phyloP scores from a whole-genome alignment of 768 basidiomycete genomes.

The Russula abietina region DNA sequence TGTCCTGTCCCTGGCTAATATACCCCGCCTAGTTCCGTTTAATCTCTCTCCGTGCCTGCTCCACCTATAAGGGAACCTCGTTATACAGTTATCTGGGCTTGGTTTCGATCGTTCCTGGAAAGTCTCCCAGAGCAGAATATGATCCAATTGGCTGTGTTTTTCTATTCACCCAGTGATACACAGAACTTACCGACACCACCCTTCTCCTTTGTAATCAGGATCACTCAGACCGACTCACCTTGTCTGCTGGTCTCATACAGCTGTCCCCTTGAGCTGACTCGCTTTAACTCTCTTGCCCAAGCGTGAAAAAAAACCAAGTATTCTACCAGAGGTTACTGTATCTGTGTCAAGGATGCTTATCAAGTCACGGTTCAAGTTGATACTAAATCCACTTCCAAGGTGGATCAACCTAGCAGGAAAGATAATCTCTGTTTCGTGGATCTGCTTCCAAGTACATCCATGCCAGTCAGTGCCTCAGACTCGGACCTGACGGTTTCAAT shows the following conservation, averaged over 20 bases:
- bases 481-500: too few species aligned
- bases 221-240: too few species aligned
- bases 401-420: slow-evolving; percentile 65
- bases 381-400: slow-evolving; percentile 54
- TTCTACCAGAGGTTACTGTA: too few species aligned
- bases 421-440: background rate
- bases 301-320: too few species aligned
- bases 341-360: too few species aligned
- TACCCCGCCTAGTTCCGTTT: background rate
- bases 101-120: slow-evolving; percentile 15
- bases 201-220: too few species aligned
- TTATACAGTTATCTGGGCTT: background rate
- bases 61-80: background rate
- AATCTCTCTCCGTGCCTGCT: background rate
- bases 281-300: too few species aligned
- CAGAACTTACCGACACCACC: slow-evolving; percentile 27
- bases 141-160: background rate
- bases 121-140: background rate
- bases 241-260: too few species aligned
- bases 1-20: too few species aligned
- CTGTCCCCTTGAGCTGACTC: too few species aligned
- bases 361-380: too few species aligned
- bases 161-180: slow-evolving; percentile 36
- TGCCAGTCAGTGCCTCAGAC: background rate
- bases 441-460: background rate